phyloP scores from a whole-genome alignment of 768 basidiomycete species.

The Panus rudis region DNA sequence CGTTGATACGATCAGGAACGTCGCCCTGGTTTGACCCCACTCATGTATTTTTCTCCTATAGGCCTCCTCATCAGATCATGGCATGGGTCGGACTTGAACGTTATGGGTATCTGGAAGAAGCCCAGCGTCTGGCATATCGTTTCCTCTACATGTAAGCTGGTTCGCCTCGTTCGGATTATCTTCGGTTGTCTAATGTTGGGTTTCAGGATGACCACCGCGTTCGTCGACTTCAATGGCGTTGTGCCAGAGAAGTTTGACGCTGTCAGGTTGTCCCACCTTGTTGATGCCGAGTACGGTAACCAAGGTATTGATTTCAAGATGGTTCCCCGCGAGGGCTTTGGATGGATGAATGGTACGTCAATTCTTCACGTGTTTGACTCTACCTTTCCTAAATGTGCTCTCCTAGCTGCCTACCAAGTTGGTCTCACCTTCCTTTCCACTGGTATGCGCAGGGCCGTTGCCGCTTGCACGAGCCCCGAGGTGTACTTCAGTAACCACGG shows the following conservation, averaged over 20 bases:
- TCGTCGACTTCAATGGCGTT: conserved; percentile 96
- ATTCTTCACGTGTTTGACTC: background rate
- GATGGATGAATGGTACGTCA: conserved; percentile 89
- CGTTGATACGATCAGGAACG: conserved; percentile 10
- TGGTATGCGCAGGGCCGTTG: conserved; percentile 93
- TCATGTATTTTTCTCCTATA: conserved; percentile 15
- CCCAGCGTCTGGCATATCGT: conserved; percentile 87
- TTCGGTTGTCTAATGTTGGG: conserved; percentile 4
- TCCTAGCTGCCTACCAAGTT: conserved; percentile 86
- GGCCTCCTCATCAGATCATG: conserved; percentile 99
- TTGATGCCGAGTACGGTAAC: conserved; percentile 96
- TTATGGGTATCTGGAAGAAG: conserved; percentile 91
- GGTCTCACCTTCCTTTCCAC: conserved; percentile 91
- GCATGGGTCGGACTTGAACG: conserved; percentile 95
- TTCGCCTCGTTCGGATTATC: background rate
- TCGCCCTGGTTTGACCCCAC: background rate
- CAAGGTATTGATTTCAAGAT: conserved; percentile 97
- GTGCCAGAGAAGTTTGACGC: conserved; percentile 99
- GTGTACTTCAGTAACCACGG: conserved; percentile 67
- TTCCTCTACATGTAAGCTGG: conserved; percentile 97
- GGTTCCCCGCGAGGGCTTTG: conserved; percentile 95
- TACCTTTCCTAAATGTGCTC: conserved; percentile 1
- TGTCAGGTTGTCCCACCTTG: conserved; percentile 89
- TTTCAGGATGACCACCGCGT: conserved; percentile 83
- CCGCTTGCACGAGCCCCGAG: conserved; percentile 90